Percentiles rank a stretch among this genome's conserved stretches.
phyloP scores from a whole-genome alignment of 2,329 filamentous ascomycete species.

The Penicillium sp. region DNA sequence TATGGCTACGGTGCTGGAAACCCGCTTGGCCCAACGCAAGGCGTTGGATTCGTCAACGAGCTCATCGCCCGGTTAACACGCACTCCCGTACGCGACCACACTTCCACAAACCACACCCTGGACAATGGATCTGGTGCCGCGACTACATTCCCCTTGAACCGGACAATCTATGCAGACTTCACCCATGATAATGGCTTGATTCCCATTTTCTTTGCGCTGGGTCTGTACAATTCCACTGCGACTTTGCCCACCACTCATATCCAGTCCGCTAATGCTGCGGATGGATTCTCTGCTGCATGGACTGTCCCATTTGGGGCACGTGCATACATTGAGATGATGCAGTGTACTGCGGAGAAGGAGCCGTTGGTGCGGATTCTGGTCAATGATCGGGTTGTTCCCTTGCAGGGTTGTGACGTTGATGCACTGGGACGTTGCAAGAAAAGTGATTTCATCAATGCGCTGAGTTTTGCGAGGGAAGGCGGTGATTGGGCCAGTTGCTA shows the following conservation, averaged over 20 bases:
- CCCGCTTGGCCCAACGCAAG: constrained; percentile 77
- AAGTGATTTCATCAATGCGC: constrained; percentile 68
- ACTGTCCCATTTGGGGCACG: constrained; percentile 78
- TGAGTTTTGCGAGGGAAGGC: constrained; percentile 70
- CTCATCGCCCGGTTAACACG: constrained; percentile 76
- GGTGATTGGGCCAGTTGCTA: constrained; percentile 72
- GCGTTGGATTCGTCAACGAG: constrained; percentile 85
- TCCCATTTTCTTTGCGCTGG: constrained; percentile 72
- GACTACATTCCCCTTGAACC: constrained; percentile 70
- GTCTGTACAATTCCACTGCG: constrained; percentile 69
- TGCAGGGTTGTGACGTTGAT: constrained; percentile 71
- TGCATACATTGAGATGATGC: constrained; percentile 86
- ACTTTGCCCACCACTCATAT: constrained; percentile 53
- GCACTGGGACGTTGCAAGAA: constrained; percentile 68
- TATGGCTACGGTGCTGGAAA: constrained; percentile 79
- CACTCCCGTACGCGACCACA: constrained; percentile 66
- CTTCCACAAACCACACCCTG: constrained; percentile 75
- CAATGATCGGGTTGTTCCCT: constrained; percentile 76
- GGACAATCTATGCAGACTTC: constrained; percentile 79
- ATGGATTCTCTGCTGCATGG: constrained; percentile 75
- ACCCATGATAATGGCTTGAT: constrained; percentile 89
- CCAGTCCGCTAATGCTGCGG: constrained; percentile 53
- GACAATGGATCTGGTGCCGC: constrained; percentile 55
- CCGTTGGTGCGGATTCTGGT: constrained; percentile 71
- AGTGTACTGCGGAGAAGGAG: constrained; percentile 51